Base-by-base conservation (phyloP, 129 eudicot species). In the Escallonia rubra region DNA sequence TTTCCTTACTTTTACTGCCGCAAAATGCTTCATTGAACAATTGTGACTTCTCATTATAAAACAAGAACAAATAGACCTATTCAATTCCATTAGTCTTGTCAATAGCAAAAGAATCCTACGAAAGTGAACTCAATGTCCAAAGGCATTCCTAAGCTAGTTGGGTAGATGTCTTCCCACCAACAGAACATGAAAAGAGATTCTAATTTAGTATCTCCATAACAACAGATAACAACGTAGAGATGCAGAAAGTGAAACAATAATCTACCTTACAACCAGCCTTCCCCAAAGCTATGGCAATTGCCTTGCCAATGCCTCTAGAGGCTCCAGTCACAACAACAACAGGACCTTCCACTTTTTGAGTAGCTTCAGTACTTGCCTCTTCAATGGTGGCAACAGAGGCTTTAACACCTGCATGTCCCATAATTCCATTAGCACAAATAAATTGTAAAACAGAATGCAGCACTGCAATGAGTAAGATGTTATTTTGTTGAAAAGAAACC, bases 191-290 rank as follows among this genome's bases (percentile, higher is more conserved):
- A 54, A 16, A 12, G 59, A 12, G 12, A 52, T 52, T 46, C 6
- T 46, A 2, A 52, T 52, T n/a, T n/a, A 8, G 12, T 4, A 12
- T 52, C 4, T 52, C 13, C 4, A 1, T 52, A 12, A 9, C 9
- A 7, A 5, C 44, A n/a, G 9, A 59, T 23, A 3, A 60, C 8
- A 11, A 3, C 13, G 16, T 23, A 11, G 11, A 60, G 41, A 10
- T 61, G 66, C 7, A 23, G 34, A 23, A 23, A 23, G 34, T 23
- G 34, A 23, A 23, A 23, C 34, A 23, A 23, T 23, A 23, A 23
- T 70, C 53, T 13, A 94, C 99, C 99, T 94, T 94, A 65, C 99
- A 94, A 69, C 99, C 99, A 78, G 97, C 95, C 72, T 90, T 94
- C 65, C 99, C 99, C 63, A 94, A 66, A 71, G 96, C 74, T 73